phyloP scores from a whole-genome alignment of 2,329 filamentous ascomycete species.

The Colletotrichum spaethianum region DNA sequence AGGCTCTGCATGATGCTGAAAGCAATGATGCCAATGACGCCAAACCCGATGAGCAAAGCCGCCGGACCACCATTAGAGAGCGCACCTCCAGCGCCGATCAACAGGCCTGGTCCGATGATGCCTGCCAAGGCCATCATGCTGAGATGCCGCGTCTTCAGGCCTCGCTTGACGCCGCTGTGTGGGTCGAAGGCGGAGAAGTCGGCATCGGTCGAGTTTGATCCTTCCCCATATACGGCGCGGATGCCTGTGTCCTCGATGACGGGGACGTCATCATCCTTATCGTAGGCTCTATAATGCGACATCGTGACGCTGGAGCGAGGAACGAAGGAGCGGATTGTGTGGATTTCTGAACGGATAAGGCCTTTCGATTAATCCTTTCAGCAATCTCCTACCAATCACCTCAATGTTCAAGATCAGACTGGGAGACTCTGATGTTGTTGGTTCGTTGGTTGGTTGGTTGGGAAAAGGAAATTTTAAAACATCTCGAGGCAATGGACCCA shows the following conservation, averaged over 20 bases:
- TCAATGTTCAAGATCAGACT: too few relatives aligned
- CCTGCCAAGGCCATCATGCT: constrained; percentile 76
- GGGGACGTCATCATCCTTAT: constrained; percentile 34
- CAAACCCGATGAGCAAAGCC: constrained; percentile 80
- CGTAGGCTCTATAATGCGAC: constrained; percentile 36
- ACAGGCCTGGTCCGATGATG: constrained; percentile 78
- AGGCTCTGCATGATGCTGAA: constrained; percentile 79
- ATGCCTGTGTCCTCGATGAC: constrained; percentile 19
- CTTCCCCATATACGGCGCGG: background rate
- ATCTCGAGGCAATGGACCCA: constrained; percentile 6
- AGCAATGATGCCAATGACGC: constrained; percentile 78
- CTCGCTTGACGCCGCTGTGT: constrained; percentile 76
- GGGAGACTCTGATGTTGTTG: background rate
- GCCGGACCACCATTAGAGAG: constrained; percentile 79
- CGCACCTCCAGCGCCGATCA: constrained; percentile 80
- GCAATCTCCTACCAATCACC: background rate
- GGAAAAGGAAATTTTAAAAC: background rate
- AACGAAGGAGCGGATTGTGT: background rate
- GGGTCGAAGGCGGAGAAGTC: constrained; percentile 68
- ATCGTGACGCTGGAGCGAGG: background rate
- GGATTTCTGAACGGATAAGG: background rate
- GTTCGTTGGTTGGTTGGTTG: background rate
- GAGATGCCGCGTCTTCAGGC: constrained; percentile 77
- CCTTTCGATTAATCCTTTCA: background rate
- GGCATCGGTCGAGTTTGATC: constrained; percentile 52